A percentile compares a stretch with the other conserved stretches of the same genome.
phyloP scores from a whole-genome alignment of 192 early-diverging fungal species.

The Coemansia sp. region DNA sequence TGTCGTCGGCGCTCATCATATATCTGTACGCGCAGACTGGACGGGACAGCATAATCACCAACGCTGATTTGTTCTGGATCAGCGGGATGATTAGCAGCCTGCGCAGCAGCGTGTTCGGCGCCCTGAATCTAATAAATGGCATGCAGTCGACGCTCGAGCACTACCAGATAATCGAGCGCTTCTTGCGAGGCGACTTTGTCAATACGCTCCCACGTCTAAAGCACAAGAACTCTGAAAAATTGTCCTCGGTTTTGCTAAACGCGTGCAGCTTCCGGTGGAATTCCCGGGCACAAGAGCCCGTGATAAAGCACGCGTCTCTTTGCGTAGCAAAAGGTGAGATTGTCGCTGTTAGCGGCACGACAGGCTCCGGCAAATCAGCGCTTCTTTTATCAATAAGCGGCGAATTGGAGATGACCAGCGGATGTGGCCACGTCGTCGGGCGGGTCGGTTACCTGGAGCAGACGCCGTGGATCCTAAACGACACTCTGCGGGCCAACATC shows the following conservation, averaged over 20 bases:
- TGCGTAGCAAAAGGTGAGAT: conserved; percentile 35
- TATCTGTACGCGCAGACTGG: conserved; percentile 2
- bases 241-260: conserved; percentile 3
- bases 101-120: neutral
- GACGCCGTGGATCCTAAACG: conserved; percentile 29
- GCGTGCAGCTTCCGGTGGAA: conserved; percentile 18
- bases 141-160: neutral
- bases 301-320: conserved; percentile 12
- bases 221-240: no score
- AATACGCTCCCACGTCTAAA: conserved; percentile 5
- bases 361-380: conserved; percentile 63
- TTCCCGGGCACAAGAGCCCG: neutral
- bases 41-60: conserved; percentile 7
- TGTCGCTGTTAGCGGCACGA: conserved; percentile 57
- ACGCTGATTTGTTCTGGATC: conserved; percentile 18
- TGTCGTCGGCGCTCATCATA: conserved; percentile 1
- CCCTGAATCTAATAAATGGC: neutral
- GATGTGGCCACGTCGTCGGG: conserved; percentile 21
- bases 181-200: conserved; percentile 21
- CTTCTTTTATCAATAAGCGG: conserved; percentile 62
- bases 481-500: conserved; percentile 75
- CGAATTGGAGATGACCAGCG: conserved; percentile 42
- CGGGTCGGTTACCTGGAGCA: conserved; percentile 30
- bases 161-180: conserved; percentile 12
- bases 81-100: neutral